Percentiles rank a stretch among this genome's conserved stretches.
These are phyloP conservation scores for Xylaria digitata DNA, from an alignment of 2,329 filamentous ascomycete genomes.

Conservation along the genomic window DNA sequence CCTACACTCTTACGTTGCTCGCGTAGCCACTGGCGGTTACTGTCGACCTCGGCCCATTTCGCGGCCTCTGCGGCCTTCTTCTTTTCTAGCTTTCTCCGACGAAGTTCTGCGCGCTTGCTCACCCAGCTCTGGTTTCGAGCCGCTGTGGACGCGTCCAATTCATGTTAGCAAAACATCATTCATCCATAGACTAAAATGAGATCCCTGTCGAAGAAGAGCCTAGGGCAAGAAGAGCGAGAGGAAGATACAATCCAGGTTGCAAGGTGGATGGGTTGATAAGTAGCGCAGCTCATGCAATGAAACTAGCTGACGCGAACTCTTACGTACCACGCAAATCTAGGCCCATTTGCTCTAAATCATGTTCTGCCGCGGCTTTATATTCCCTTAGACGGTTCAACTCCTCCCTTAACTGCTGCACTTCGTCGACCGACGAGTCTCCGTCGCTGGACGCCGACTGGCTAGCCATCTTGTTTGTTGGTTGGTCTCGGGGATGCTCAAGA, in stretches of 20 bases:
- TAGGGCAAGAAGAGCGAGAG: not conserved
- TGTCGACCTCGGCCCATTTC: slow-evolving; percentile 4
- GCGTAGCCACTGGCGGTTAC: slow-evolving; percentile 7
- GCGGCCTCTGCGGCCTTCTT: slow-evolving; percentile 11
- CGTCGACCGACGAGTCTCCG: not conserved
- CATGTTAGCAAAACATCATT: slow-evolving; percentile 17
- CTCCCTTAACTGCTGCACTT: slow-evolving; percentile 8
- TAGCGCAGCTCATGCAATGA: not conserved
- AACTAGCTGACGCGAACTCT: not conserved
- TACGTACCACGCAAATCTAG: slow-evolving; percentile 31
- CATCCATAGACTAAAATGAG: not conserved
- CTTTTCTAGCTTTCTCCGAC: slow-evolving; percentile 10
- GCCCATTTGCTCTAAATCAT: slow-evolving; percentile 26
- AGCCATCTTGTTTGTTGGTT: slow-evolving; percentile 27
- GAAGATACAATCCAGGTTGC: not conserved
- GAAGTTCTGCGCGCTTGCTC: slow-evolving; percentile 27
- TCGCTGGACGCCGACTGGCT: not conserved
- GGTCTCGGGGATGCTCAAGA: not conserved
- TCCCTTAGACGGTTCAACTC: slow-evolving; percentile 26
- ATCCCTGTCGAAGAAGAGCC: not conserved
- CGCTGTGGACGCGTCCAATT: slow-evolving; percentile 9
- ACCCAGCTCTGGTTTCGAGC: slow-evolving; percentile 32
- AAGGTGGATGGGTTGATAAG: not conserved
- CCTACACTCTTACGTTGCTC: slow-evolving; percentile 21
- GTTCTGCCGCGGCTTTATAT: slow-evolving; percentile 26